A percentile compares a stretch with the other conserved stretches of the same genome.
These are phyloP conservation scores for Cutaneotrichosporon sp. DNA, from an alignment of 1,284 basidiomycete genomes.

Conservation along the genomic window DNA sequence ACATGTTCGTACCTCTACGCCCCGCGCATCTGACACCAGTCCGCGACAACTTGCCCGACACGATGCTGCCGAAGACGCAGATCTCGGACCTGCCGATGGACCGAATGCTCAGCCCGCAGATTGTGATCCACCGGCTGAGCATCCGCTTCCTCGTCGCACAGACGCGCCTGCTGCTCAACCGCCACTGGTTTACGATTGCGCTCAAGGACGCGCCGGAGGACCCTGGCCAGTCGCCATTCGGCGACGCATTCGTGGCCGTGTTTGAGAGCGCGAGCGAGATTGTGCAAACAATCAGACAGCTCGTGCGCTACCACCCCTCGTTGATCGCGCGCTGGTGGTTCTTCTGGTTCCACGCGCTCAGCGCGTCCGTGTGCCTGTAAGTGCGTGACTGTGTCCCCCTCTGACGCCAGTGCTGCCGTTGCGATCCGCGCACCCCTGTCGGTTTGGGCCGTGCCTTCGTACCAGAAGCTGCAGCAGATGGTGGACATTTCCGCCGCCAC, in stretches of 20 bases:
- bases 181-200: slow-evolving; percentile 47
- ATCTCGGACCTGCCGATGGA: slow-evolving; percentile 47
- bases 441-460: slow-evolving; percentile 50
- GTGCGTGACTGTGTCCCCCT: slow-evolving; percentile 9
- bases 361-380: slow-evolving; percentile 50
- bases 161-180: slow-evolving; percentile 48
- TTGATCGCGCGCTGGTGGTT: slow-evolving; percentile 51
- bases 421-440: slow-evolving; percentile 47
- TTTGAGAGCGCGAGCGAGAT: slow-evolving; percentile 52
- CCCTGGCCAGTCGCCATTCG: slow-evolving; percentile 38
- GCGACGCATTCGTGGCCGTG: slow-evolving; percentile 42
- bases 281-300: slow-evolving; percentile 47
- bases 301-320: slow-evolving; percentile 51
- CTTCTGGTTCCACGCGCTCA: slow-evolving; percentile 53
- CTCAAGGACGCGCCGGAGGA: slow-evolving; percentile 42
- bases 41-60: slow-evolving; percentile 42
- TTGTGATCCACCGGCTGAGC: slow-evolving; percentile 49
- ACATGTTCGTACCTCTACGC: slow-evolving; percentile 33
- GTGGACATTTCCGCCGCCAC: slow-evolving; percentile 49
- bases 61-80: slow-evolving; percentile 37
- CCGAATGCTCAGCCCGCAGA: slow-evolving; percentile 41
- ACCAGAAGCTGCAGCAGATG: slow-evolving; percentile 45
- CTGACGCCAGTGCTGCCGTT: slow-evolving; percentile 35
- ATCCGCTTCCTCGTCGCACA: slow-evolving; percentile 49
- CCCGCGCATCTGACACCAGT: slow-evolving; percentile 23